Conservation (phyloP, 2,329 filamentous ascomycete species). For the Microsporum audouinii region DNA sequence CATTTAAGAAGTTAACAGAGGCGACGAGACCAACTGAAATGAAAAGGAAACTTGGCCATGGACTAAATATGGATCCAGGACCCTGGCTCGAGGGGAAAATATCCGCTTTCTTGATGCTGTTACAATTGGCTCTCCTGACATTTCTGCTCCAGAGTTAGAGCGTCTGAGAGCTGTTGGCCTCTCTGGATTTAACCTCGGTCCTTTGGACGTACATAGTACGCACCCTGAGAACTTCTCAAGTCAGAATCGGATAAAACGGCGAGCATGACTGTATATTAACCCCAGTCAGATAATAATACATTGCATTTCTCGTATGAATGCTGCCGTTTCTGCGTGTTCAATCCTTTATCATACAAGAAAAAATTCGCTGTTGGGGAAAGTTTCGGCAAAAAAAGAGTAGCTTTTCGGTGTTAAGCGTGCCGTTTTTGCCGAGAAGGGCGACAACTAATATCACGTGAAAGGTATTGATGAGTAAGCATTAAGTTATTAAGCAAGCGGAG, state of each 20-base stretch:
- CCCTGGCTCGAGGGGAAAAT: background rate
- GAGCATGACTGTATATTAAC: background rate
- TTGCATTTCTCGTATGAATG: background rate
- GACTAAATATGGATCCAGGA: background rate
- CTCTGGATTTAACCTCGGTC: background rate
- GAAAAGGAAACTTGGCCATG: background rate
- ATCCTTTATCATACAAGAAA: background rate
- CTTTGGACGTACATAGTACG: background rate
- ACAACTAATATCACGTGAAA: background rate
- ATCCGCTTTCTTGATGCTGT: background rate
- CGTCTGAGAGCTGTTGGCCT: background rate
- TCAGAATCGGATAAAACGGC: background rate
- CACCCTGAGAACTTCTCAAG: background rate
- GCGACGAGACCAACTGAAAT: background rate
- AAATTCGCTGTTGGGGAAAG: background rate
- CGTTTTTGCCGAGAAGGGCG: background rate
- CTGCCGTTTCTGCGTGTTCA: background rate
- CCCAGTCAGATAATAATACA: background rate
- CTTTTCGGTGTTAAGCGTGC: background rate
- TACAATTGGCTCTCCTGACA: background rate
- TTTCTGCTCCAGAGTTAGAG: background rate
- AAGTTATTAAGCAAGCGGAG: background rate
- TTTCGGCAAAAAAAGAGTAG: background rate
- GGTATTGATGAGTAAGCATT: background rate
- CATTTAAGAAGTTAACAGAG: background rate